Percentiles rank a stretch among this genome's conserved stretches.
Evolutionary conservation across 2,329 filamentous ascomycete species (phyloP).

Genomic region (Penicillium sp.): DNA sequence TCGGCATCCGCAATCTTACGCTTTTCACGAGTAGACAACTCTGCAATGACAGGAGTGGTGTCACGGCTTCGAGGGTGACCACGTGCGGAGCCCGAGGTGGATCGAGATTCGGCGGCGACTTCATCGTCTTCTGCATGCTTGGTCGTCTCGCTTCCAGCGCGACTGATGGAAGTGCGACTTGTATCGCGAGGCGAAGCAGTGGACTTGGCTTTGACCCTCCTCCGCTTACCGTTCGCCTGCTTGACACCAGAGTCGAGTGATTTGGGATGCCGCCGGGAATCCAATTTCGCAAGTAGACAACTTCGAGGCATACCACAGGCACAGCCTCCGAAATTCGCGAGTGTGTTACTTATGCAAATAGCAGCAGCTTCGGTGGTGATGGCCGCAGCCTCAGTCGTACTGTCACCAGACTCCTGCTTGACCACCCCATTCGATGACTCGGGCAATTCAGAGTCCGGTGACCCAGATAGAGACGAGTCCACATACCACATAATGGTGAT

Average conservation of each 20-base stretch:
- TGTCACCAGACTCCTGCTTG: constrained; percentile 42
- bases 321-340: constrained; percentile 51
- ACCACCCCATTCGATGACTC: constrained; percentile 39
- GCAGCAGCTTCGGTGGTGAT: constrained; percentile 39
- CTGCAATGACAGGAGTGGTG: constrained; percentile 55
- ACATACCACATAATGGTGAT: constrained; percentile 51
- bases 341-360: constrained; percentile 47
- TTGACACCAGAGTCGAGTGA: constrained; percentile 35
- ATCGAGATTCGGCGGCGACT: constrained; percentile 54
- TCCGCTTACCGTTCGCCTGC: constrained; percentile 47
- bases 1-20: constrained; percentile 63
- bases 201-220: constrained; percentile 48
- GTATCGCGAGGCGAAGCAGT: constrained; percentile 54
- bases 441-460: constrained; percentile 27
- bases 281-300: constrained; percentile 44
- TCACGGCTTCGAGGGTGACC: constrained; percentile 59
- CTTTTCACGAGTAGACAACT: constrained; percentile 61
- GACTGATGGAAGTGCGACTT: constrained; percentile 54
- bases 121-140: constrained; percentile 56
- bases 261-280: constrained; percentile 42
- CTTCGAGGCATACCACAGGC: constrained; percentile 41
- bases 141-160: constrained; percentile 58
- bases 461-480: constrained; percentile 24
- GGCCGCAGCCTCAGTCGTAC: constrained; percentile 41
- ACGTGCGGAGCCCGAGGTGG: constrained; percentile 56